Base-by-base conservation (phyloP, 495 filamentous ascomycete genomes). In the Neurospora sublineolata region DNA sequence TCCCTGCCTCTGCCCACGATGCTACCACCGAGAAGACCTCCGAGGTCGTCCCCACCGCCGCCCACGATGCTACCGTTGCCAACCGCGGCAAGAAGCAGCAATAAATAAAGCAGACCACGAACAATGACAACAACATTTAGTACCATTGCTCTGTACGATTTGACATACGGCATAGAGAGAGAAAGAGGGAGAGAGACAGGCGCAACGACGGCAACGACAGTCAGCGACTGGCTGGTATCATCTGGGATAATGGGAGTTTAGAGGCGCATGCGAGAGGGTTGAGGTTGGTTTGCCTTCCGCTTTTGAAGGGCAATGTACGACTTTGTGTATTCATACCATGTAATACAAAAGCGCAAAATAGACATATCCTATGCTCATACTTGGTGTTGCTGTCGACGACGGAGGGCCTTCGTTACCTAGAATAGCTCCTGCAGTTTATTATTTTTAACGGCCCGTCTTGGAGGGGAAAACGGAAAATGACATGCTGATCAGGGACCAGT, bases 31-130 rank as follows among this genome's bases (percentile, higher is more conserved):
- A 46, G 30, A 42, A 64, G 27, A 30, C 20, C 33, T 70, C 37
- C 2, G 18, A 67, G 70, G 68, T 14, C 18, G 30, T 74, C 11
- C 77, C 77, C 2, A 74, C 75, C 71, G 40, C 71, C 67, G 74
- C 74, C 2, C 30, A 69, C 37, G 78, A 80, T 52, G 76, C 78
- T 37, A 79, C 78, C 2, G 67, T 67, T 37, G 78, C 77, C 3
- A 81, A 79, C 74, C 40, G 75, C 42, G 58, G 27, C 67, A 78
- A 74, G 71, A 44, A 78, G 73, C 73, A 76, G 38, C 37, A 70
- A 58, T 64, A 64, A 64, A 64, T 64, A 36, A 33, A 64, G n/a
- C 27, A 33, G 52, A 64, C 7, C 2, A 64, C 52, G 14, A 64
- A 64, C 52, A 64, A 64, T 64, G 27, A 64, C 27, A 33, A 46